Base-by-base conservation (phyloP, 495 filamentous ascomycete genomes). In the Aspergillus diversus region DNA sequence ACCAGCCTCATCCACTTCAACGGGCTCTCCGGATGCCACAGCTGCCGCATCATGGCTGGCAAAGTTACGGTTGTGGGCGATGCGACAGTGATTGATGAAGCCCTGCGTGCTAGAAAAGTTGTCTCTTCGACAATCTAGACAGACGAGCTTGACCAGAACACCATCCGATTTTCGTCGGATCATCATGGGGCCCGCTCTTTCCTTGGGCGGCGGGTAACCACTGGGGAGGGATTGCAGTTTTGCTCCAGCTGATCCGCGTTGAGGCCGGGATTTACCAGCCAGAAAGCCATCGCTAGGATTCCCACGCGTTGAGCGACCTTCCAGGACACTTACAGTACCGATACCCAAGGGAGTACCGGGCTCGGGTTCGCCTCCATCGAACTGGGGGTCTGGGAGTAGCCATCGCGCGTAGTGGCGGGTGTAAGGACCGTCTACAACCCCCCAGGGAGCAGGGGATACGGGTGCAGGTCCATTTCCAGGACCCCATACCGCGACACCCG, bases 11-110 rank as follows among this genome's bases (percentile, higher is more conserved):
- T 90, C 84, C 52, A 85, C 79, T 61, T 96, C 91, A 49, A 97
- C 87, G 3, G 89, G 85, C 64, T 91, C 86, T 34, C 95, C 95
- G 57, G 91, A 94, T 27, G 89, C 91, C 37, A 92, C 81, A n/a
- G 95, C 95, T 47, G 95, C 95, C 57, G 91, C 92, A 70, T 97
- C 93, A 68, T 99, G 95, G 68, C 92, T 97, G 69, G 92, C 89
- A 78, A 91, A 97, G 56, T 93, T 92, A 54, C 92, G 84, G 62
- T 87, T 88, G 75, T 99, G 95, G 8, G 93, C 92, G 60, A 99
- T 97, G 47, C 95, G 92, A 69, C 93, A 97, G 69, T 99, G 95
- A 67, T 99, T 99, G 78, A 99, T 94, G 70, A 99, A 98, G 3
- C 95, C 95, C 73, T 99, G 95, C 1, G 92, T 92, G 74, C 92